Evolutionary conservation across 2,329 filamentous ascomycete species (phyloP).

Genomic region (Hawksworthiomyces lignivorus): DNA sequence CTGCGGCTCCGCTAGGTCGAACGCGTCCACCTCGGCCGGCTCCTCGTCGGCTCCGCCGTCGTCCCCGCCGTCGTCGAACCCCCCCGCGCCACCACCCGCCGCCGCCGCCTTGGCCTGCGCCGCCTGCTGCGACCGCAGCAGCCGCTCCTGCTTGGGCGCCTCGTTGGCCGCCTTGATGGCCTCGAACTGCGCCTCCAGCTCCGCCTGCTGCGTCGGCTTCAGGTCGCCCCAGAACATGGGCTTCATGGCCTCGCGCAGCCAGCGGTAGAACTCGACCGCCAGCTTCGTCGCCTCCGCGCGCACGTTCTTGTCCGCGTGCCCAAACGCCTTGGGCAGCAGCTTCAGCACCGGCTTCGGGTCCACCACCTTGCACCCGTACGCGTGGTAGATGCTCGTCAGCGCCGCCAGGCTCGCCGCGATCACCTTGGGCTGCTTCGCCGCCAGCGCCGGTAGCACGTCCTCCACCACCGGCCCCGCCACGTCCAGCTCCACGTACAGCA

Average conservation of each 20-base stretch:
- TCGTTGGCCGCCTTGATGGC: conserved; percentile 70
- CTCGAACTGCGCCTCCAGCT: conserved; percentile 90
- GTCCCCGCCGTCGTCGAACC: conserved; percentile 47
- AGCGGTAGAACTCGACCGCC: conserved; percentile 90
- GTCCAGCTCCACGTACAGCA: conserved; percentile 87
- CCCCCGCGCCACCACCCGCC: conserved; percentile 42
- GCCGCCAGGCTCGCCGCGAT: conserved; percentile 64
- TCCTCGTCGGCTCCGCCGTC: conserved; percentile 52
- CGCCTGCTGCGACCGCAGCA: conserved; percentile 83
- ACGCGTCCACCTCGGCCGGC: conserved; percentile 67
- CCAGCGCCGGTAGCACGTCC: conserved; percentile 73
- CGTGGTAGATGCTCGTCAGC: conserved; percentile 79
- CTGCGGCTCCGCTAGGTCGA: conserved; percentile 77
- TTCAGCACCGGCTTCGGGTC: conserved; percentile 93
- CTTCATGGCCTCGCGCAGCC: conserved; percentile 97
- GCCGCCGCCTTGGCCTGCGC: conserved; percentile 63
- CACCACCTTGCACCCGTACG: conserved; percentile 88
- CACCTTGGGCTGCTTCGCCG: conserved; percentile 87
- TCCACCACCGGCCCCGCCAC: conserved; percentile 79
- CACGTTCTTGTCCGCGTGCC: conserved; percentile 96
- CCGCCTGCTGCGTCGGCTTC: conserved; percentile 90
- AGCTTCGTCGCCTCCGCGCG: conserved; percentile 87
- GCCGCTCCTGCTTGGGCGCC: conserved; percentile 81
- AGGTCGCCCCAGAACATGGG: conserved; percentile 94
- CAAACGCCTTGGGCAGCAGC: conserved; percentile 80